phyloP scores from a whole-genome alignment of 2,329 filamentous ascomycete species.

The Exophiala spinifera region DNA sequence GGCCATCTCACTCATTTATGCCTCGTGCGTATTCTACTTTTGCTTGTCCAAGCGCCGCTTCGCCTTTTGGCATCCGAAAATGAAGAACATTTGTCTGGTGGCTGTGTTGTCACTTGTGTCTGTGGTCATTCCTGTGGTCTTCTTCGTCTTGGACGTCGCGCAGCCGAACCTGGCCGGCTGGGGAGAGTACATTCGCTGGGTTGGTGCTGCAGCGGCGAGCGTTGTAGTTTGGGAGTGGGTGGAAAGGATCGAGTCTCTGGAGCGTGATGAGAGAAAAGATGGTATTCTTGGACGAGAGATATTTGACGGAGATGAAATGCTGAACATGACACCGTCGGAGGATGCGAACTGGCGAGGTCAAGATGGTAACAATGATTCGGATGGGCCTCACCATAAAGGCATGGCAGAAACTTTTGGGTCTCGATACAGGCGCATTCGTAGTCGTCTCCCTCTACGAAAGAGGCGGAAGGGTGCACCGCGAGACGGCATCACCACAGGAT shows the following conservation, averaged over 20 bases:
- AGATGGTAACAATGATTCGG: slow-evolving; percentile 6
- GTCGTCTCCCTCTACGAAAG: slow-evolving; percentile 19
- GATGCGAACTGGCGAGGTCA: slow-evolving; percentile 50
- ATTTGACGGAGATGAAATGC: slow-evolving; percentile 91
- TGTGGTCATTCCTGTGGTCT: slow-evolving; percentile 85
- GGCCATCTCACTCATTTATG: slow-evolving; percentile 80
- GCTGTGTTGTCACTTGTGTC: slow-evolving; percentile 74
- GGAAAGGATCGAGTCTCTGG: slow-evolving; percentile 85
- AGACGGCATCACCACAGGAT: slow-evolving; percentile 21
- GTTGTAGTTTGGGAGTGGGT: slow-evolving; percentile 99
- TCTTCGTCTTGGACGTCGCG: slow-evolving; percentile 87
- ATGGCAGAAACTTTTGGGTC: slow-evolving; percentile 8
- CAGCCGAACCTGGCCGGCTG: slow-evolving; percentile 82
- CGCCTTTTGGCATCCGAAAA: slow-evolving; percentile 83
- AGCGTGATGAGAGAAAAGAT: slow-evolving; percentile 90
- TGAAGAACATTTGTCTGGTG: slow-evolving; percentile 83
- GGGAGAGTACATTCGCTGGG: slow-evolving; percentile 95
- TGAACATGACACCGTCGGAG: slow-evolving; percentile 63
- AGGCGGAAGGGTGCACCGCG: slow-evolving; percentile 14
- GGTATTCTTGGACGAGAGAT: slow-evolving; percentile 87
- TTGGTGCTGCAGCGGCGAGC: slow-evolving; percentile 88
- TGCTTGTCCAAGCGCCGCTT: slow-evolving; percentile 87
- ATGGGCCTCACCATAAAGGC: slow-evolving; percentile 10
- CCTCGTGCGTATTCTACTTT: slow-evolving; percentile 92
- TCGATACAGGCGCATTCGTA: slow-evolving; percentile 14